Base-by-base conservation (phyloP, 257 asterid species). In the Phtheirospermum japonicum region DNA sequence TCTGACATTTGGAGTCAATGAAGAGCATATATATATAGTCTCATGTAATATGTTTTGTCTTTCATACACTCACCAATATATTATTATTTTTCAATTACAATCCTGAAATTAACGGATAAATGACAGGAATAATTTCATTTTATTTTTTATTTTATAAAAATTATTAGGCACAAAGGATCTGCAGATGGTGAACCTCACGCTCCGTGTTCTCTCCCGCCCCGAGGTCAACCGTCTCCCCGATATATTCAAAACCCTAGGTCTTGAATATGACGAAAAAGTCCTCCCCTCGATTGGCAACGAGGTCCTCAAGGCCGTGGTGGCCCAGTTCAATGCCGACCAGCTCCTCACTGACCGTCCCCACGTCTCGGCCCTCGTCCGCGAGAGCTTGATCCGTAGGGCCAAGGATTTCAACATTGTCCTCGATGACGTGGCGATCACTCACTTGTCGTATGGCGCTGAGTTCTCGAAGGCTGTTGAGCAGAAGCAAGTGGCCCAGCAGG, bases 401-500 rank as follows among this genome's bases (percentile, higher is more conserved):
- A 85, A 77, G 85, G 99, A 93, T 57, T 93, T 93, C 75, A 89
- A 89, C 71, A 87, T 93, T 17, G 83, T 65, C 67, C 81, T 89
- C 4, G 99, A 93, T 67, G 99, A 93, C 43, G 99, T 93, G 42
- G 99, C 96, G 0, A 93, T 89, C 56, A 93, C 97, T 2, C 99
- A 93, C 68, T 75, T 93, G 74, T 89, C 97, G 0, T 93, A 93
- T 34, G 97, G 99, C 30, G 82, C 88, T 1, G 97, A 93, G 67
- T 89, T 93, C 75, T 89, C 97, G 0, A 89, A 67, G 70, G 97
- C 97, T 2, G 97, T 89, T 68, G 99, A 93, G 79, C 97, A 93
- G 89, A 93, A 93, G 79, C 99, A 93, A 80, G 99, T 87, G 55
- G 99, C 97, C 7, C 97, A 93, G 75, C 99, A 93, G 78, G 99